Evolutionary conservation across 2,329 filamentous ascomycete species (phyloP), one percentile per base, ranked within the genome.

Genomic region (Neonectria neomacrospora): DNA sequence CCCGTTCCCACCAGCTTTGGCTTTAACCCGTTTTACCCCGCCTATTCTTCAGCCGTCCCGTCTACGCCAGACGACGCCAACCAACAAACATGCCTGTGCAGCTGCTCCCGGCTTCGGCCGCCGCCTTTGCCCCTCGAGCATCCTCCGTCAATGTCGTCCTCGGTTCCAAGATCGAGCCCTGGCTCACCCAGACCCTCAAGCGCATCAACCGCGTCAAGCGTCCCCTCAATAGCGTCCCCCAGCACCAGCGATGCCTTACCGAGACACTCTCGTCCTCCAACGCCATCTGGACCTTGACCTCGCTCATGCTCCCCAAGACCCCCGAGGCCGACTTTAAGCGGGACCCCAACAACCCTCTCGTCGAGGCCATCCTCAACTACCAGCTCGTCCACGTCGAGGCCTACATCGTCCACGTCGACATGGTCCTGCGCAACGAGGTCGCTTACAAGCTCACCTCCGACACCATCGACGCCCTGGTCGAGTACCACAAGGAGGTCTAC

Each of bases 341-440:
- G 79, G 93, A 97, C 48, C 84, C 97, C 69, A 85, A 56, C 55
- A 73, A 73, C 53, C 71, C 71, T 45, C 62, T 73, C 34, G 63
- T 95, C 70, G 94, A 97, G 81, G 92, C 92, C 67, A 83, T 97
- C 67, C 93, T 92, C 86, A 96, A 96, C 86, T 96, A 95, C 80
- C 91, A 96, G 83, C 88, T 97, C 76, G 84, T 97, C 75, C 93
- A 97, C 78, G 84, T 98, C 73, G 94, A 98, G 82, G 96, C 96
- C 55, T 99, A 99, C 79, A 95, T 98, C 73, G 96, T 99, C 65
- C 95, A 98, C 80, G 94, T 99, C 80, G 96, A 99, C 83, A 97
- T 98, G 94, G 95, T 99, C 64, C 89, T 96, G 74, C 91, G 94
- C 80, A 96, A 97, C 78, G 96, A 98, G 83, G 94, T 99, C 75